phyloP scores from a whole-genome alignment of 495 filamentous ascomycete genomes.

The Cryomyces antarcticus region DNA sequence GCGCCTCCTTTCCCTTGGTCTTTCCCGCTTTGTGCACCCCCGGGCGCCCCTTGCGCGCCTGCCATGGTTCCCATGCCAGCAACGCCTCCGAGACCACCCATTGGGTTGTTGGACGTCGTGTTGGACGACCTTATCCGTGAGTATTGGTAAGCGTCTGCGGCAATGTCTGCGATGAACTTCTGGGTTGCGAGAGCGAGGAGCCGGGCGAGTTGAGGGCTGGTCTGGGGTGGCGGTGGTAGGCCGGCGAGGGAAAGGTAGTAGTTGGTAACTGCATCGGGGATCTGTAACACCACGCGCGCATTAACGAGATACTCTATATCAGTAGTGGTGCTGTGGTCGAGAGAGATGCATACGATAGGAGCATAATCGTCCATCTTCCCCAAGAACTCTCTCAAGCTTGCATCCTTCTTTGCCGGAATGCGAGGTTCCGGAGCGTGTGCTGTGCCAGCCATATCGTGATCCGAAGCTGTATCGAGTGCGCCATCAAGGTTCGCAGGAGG shows the following conservation, averaged over 20 bases:
- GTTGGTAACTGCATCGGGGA: slow-evolving; percentile 90
- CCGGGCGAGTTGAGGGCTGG: slow-evolving; percentile 70
- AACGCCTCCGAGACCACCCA: slow-evolving; percentile 65
- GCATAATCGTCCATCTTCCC: slow-evolving; percentile 97
- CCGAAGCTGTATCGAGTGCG: too few relatives aligned
- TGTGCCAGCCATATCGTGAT: too few relatives aligned
- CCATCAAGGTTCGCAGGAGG: too few relatives aligned
- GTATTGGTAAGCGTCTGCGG: slow-evolving; percentile 94
- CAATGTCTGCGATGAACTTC: slow-evolving; percentile 94
- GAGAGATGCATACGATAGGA: slow-evolving; percentile 54
- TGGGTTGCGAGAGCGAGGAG: slow-evolving; percentile 90
- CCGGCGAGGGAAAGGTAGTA: slow-evolving; percentile 95
- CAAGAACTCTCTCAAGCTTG: slow-evolving; percentile 73
- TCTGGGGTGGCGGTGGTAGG: slow-evolving; percentile 70
- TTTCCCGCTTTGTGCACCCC: slow-evolving; percentile 26
- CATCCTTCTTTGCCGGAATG: slow-evolving; percentile 66
- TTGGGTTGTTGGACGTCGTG: slow-evolving; percentile 62
- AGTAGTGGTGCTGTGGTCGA: background rate
- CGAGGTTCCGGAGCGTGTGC: slow-evolving; percentile 21
- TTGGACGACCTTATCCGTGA: slow-evolving; percentile 83
- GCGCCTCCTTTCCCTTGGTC: slow-evolving; percentile 15
- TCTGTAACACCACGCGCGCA: slow-evolving; percentile 28
- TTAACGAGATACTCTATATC: background rate
- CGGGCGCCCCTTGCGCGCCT: slow-evolving; percentile 32
- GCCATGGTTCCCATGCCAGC: slow-evolving; percentile 47